Base-by-base conservation (phyloP, 2,329 filamentous ascomycete genomes). In the Alternaria novae-zelandiae region DNA sequence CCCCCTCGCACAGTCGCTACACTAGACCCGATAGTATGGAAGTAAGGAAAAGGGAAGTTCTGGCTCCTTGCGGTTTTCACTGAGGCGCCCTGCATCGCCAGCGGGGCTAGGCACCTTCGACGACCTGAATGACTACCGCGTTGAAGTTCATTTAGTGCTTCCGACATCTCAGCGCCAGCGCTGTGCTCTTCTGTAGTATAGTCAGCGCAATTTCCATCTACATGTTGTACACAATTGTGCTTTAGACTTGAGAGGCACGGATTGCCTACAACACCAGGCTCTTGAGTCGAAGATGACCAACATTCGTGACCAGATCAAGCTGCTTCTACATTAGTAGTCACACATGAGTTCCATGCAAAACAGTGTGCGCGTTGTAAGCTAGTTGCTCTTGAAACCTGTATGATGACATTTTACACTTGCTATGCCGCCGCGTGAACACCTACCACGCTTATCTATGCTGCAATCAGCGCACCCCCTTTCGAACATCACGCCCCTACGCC, bases 371-470 rank as follows among this genome's bases (percentile, higher is more conserved):
- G 23, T 26, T 50, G 11, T 45, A 21, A 44, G 43, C 36, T 32
- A 47, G 17, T 41, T 41, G 44, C 20, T 57, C 36, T 62, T 36
- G 43, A 45, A 41, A 58, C 44, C 51, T 36, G 41, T 59, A 13
- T 53, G 41, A 28, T 60, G 26, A 54, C 54, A 41, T 56, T 49
- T 55, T 50, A 57, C 57, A 55, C 46, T 54, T 44, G 53, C 55
- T 53, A 32, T 57, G 47, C 59, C 23, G 21, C 11, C 13, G 49
- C 49, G 49, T 53, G 44, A 53, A 49, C 46, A 47, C n/a, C 28
- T 49, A 36, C 63, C 36, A 32, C 49, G 50, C 43, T 55, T 44
- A 53, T 65, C 41, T 65, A 62, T 62, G 21, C 41, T 54, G 43
- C 49, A 26, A 44, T 36, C 47, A 57, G 36, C 25, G 23, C 41